These are phyloP conservation scores for Tuber calosporum DNA, from an alignment of 495 filamentous ascomycete species.

Conservation along the genomic window DNA sequence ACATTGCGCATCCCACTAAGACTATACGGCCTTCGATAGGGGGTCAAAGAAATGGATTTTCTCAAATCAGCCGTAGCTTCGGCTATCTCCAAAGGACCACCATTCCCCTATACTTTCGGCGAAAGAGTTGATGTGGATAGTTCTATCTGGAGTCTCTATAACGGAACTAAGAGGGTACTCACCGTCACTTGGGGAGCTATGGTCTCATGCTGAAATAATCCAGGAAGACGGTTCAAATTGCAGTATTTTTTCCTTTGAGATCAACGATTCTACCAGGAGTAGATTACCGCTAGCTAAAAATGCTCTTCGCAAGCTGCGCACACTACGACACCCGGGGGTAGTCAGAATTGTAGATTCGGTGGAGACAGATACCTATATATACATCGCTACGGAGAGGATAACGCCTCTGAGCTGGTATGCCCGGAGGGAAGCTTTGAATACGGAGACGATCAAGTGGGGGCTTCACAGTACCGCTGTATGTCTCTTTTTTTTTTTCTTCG, in stretches of 20 bases:
- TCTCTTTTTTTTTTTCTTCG: neutral
- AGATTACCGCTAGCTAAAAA: slow-evolving; percentile 82
- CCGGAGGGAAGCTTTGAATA: slow-evolving; percentile 69
- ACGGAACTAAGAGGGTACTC: slow-evolving; percentile 77
- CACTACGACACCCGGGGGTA: slow-evolving; percentile 86
- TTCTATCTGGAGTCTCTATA: slow-evolving; percentile 86
- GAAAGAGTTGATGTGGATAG: slow-evolving; percentile 81
- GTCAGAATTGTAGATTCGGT: slow-evolving; percentile 88
- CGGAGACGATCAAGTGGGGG: slow-evolving; percentile 94
- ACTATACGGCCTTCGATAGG: neutral
- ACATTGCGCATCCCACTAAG: neutral
- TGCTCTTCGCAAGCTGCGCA: slow-evolving; percentile 82
- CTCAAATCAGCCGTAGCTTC: slow-evolving; percentile 95
- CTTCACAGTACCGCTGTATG: slow-evolving; percentile 71
- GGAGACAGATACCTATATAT: slow-evolving; percentile 89
- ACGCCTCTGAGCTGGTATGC: slow-evolving; percentile 79
- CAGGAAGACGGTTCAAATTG: slow-evolving; percentile 89
- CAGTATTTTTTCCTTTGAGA: slow-evolving; percentile 93
- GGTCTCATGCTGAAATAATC: slow-evolving; percentile 20
- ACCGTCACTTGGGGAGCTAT: neutral
- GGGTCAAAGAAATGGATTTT: slow-evolving; percentile 68
- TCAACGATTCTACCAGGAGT: slow-evolving; percentile 61
- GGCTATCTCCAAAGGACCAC: slow-evolving; percentile 86
- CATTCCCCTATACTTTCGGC: slow-evolving; percentile 84
- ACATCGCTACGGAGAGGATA: slow-evolving; percentile 88